These are phyloP conservation scores for Eucalyptus cloeziana DNA, from an alignment of 345 rosid species.

Conservation along the genomic window DNA sequence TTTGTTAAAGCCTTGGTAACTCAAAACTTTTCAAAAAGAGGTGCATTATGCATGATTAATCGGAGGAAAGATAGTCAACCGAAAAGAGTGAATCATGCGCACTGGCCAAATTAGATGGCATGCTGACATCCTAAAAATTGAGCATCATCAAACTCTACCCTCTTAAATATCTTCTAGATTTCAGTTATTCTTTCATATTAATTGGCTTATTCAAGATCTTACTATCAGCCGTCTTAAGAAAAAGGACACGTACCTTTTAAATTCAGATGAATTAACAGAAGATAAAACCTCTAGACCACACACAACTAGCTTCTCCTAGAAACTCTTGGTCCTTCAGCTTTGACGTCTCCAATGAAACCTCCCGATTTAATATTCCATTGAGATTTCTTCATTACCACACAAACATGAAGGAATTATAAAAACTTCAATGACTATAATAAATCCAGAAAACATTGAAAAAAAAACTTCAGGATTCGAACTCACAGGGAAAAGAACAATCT, in stretches of 20 bases:
- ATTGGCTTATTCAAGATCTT: not conserved
- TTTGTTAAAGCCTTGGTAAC: not conserved
- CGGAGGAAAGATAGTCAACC: not conserved
- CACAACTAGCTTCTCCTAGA: slow-evolving; percentile 69
- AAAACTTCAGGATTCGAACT: no score
- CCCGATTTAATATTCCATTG: not conserved
- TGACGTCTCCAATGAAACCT: not conserved
- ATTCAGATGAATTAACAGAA: not conserved
- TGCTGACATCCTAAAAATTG: not conserved
- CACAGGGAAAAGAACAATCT: no score
- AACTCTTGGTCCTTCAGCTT: slow-evolving; percentile 14
- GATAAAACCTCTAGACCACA: slow-evolving; percentile 9
- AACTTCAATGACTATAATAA: no score
- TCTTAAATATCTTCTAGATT: no score
- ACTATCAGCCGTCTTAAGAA: not conserved
- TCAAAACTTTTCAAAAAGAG: not conserved
- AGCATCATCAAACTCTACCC: not conserved
- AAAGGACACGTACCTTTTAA: not conserved
- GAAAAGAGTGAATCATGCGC: not conserved
- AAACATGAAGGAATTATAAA: no score
- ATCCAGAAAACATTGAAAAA: no score
- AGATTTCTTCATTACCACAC: not conserved
- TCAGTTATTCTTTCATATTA: not conserved
- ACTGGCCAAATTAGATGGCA: not conserved
- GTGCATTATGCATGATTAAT: not conserved